These are phyloP conservation scores for Fusarium transvaalense DNA, from an alignment of 2,329 filamentous ascomycete species.

Conservation along the genomic window DNA sequence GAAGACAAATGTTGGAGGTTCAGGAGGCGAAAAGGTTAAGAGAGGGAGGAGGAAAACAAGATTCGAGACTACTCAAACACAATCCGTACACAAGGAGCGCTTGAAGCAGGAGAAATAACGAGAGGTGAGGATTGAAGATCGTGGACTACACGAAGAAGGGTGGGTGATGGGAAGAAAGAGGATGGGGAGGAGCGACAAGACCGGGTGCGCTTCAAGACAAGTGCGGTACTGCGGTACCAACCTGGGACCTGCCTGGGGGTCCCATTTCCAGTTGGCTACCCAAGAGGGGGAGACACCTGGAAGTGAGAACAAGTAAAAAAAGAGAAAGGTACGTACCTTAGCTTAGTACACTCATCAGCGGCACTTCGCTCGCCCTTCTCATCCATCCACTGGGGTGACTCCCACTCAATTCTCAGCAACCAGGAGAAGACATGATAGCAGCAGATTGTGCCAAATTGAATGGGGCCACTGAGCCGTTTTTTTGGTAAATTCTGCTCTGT, in stretches of 20 bases:
- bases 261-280: slow-evolving; percentile 45
- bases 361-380: slow-evolving; percentile 41
- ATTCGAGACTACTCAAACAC: slow-evolving; percentile 47
- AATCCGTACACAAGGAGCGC: slow-evolving; percentile 39
- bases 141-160: slow-evolving; percentile 53
- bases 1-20: slow-evolving; percentile 34
- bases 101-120: slow-evolving; percentile 40
- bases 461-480: slow-evolving; percentile 38
- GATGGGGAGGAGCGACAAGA: slow-evolving; percentile 56
- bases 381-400: slow-evolving; percentile 29
- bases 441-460: slow-evolving; percentile 36
- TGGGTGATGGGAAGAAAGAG: slow-evolving; percentile 52
- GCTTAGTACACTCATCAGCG: slow-evolving; percentile 36
- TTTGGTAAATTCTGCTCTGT: slow-evolving; percentile 34
- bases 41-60: slow-evolving; percentile 27
- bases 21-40: slow-evolving; percentile 14
- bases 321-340: slow-evolving; percentile 48
- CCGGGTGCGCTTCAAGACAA: slow-evolving; percentile 50
- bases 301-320: slow-evolving; percentile 24
- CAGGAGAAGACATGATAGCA: slow-evolving; percentile 12
- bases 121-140: slow-evolving; percentile 46
- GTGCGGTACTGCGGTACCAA: slow-evolving; percentile 49
- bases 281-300: slow-evolving; percentile 38
- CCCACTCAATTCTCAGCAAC: slow-evolving; percentile 28
- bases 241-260: slow-evolving; percentile 46